These are phyloP conservation scores for Penicillium sp. DNA, from an alignment of 2,329 filamentous ascomycete species.

Conservation along the genomic window DNA sequence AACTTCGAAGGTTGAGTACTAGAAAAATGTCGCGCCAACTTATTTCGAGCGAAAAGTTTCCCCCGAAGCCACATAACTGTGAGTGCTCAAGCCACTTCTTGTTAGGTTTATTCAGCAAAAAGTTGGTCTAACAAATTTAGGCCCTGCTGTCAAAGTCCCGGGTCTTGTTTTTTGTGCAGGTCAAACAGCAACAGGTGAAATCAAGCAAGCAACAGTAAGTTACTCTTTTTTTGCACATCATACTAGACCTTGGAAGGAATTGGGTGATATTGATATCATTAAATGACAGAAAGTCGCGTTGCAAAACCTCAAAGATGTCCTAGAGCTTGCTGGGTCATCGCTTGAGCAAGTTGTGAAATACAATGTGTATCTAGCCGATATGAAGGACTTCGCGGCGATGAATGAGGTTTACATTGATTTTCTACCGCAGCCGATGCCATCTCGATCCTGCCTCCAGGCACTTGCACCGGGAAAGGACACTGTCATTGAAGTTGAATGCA, in stretches of 20 bases:
- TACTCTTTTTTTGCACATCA: background rate
- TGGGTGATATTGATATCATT: background rate
- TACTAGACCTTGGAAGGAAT: background rate
- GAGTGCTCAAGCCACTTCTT: slow-evolving; percentile 10
- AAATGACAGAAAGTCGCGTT: slow-evolving; percentile 28
- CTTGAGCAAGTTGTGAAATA: slow-evolving; percentile 65
- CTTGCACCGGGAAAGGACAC: slow-evolving; percentile 42
- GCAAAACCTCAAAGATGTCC: slow-evolving; percentile 51
- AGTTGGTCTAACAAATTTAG: slow-evolving; percentile 17
- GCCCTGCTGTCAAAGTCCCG: slow-evolving; percentile 47
- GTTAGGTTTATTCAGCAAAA: background rate
- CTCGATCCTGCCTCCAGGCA: slow-evolving; percentile 45
- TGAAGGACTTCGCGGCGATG: slow-evolving; percentile 50
- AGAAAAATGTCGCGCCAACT: slow-evolving; percentile 47
- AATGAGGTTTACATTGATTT: slow-evolving; percentile 38
- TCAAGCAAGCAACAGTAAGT: slow-evolving; percentile 48
- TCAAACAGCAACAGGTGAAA: slow-evolving; percentile 53
- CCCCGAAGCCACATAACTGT: slow-evolving; percentile 51
- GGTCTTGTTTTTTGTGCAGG: slow-evolving; percentile 51
- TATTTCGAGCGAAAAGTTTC: slow-evolving; percentile 51
- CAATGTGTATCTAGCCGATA: slow-evolving; percentile 63
- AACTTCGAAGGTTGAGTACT: background rate
- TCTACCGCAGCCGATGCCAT: slow-evolving; percentile 45
- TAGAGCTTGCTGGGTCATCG: slow-evolving; percentile 54
- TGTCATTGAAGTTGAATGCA: slow-evolving; percentile 49